Evolutionary conservation across 1,139 yeast species (phyloP), one percentile per base, ranked within the genome.

Genomic region (Pichia sp.): DNA sequence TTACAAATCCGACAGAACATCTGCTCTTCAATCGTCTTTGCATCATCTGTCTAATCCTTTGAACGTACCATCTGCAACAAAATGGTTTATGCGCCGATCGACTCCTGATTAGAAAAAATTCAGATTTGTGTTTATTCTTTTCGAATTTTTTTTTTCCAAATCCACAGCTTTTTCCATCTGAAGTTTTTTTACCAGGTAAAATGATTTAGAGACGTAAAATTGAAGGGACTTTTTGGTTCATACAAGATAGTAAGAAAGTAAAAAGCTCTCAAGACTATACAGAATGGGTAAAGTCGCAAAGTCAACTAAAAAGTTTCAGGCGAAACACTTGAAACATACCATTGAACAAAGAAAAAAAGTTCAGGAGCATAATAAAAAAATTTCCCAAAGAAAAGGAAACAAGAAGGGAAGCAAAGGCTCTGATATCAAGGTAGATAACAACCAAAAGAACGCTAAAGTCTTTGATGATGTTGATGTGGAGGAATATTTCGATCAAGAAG

Each of bases 251-350:
- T 19, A 19, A 19, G 23, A 19, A 19, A 19, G 23, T 19, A 19
- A 19, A 19, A 19, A 19, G 23, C 23, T 19, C 23, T 19, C 23
- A 19, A 19, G 23, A 19, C 23, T 19, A 42, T 42, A 6, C 15
- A 44, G 11, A 16, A 59, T 58, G 61, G 63, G 54, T 46, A 67
- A 55, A 41, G 78, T 78, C 78, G 82, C 76, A 57, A 80, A 79
- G 66, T 77, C 77, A n/a, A 90, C 98, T 44, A 93, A 90, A 78
- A 93, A 95, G 92, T 93, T 93, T 74, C 95, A 90, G 67, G 79
- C 87, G 66, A 90, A 90, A 68, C 97, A 92, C 70, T 78, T 95
- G 79, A 89, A 90, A 72, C 85, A 82, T 61, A 85, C 96, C 40
- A 72, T 92, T 56, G 95, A 89, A 58, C 95, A 90, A 69, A 84